A percentile compares a stretch with the other conserved stretches of the same genome.
Evolutionary conservation across 1,139 yeast genomes (phyloP).

Genomic region (Saccharomyces pastorianus): DNA sequence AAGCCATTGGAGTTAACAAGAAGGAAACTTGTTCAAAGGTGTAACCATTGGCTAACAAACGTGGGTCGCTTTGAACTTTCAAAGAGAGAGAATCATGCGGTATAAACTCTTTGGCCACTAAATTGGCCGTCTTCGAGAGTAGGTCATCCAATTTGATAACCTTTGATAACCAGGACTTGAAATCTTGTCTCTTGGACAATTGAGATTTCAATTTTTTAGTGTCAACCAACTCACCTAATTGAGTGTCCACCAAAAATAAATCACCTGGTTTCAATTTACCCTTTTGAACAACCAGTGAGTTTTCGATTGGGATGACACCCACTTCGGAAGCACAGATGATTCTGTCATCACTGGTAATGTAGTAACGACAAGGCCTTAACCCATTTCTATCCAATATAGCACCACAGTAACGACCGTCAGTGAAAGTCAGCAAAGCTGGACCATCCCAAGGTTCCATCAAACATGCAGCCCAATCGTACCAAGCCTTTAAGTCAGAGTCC

Average conservation of each 20-base stretch:
- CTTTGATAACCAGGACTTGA: slow-evolving; percentile 88
- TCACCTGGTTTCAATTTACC: slow-evolving; percentile 96
- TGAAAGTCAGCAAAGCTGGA: slow-evolving; percentile 92
- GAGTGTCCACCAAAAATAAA: slow-evolving; percentile 90
- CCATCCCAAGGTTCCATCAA: slow-evolving; percentile 99
- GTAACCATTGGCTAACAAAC: slow-evolving; percentile 82
- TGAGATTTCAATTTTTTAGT: slow-evolving; percentile 76
- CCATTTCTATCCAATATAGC: slow-evolving; percentile 97
- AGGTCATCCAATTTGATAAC: slow-evolving; percentile 77
- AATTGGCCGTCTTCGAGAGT: slow-evolving; percentile 36
- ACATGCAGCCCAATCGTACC: slow-evolving; percentile 99
- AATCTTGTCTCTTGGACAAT: slow-evolving; percentile 79
- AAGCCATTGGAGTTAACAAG: slow-evolving; percentile 88
- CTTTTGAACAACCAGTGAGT: slow-evolving; percentile 74
- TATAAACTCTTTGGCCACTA: slow-evolving; percentile 22
- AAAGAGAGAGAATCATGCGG: slow-evolving; percentile 25
- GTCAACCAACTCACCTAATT: slow-evolving; percentile 87
- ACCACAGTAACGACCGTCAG: slow-evolving; percentile 97
- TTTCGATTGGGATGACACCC: slow-evolving; percentile 86
- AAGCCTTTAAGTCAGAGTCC: slow-evolving; percentile 88
- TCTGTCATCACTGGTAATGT: slow-evolving; percentile 87
- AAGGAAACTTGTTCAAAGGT: slow-evolving; percentile 83
- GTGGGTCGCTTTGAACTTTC: slow-evolving; percentile 70
- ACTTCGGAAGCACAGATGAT: slow-evolving; percentile 98
- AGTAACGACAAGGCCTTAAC: slow-evolving; percentile 95